phyloP scores from a whole-genome alignment of 2,329 filamentous ascomycete genomes.

The Ceratocystis smalleyi region DNA sequence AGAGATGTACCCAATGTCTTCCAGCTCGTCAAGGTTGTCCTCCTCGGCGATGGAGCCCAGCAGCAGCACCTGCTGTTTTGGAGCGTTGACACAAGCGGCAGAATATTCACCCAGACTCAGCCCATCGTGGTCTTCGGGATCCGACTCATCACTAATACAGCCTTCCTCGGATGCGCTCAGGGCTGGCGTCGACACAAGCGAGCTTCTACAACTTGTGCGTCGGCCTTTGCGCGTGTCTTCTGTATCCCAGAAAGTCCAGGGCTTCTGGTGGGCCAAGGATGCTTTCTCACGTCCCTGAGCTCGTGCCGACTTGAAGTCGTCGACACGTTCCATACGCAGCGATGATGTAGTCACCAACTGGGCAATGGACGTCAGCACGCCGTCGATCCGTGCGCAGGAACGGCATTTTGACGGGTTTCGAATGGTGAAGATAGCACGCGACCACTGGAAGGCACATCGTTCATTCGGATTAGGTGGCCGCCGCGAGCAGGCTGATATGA shows the following conservation, averaged over 20 bases:
- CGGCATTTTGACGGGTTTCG: constrained; percentile 11
- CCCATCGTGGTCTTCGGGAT: constrained; percentile 10
- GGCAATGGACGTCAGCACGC: constrained; percentile 11
- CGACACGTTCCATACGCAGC: constrained; percentile 6
- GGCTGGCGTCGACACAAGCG: neutral
- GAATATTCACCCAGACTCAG: neutral
- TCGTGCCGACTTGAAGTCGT: constrained; percentile 6
- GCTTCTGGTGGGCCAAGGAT: constrained; percentile 7
- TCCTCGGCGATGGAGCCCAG: constrained; percentile 8
- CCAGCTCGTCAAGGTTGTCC: constrained; percentile 9
- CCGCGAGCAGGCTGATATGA: constrained; percentile 14
- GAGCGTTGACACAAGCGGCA: constrained; percentile 2
- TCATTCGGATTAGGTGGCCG: neutral
- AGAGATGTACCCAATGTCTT: constrained; percentile 16
- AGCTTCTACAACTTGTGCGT: neutral
- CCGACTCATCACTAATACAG: constrained; percentile 3
- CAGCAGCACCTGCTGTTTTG: neutral
- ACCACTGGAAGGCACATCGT: constrained; percentile 14
- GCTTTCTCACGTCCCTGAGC: neutral
- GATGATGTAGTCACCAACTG: constrained; percentile 9
- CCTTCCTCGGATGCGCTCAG: neutral
- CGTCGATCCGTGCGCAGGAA: constrained; percentile 9
- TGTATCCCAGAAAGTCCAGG: constrained; percentile 13
- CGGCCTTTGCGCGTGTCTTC: constrained; percentile 1
- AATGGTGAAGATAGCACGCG: constrained; percentile 16